Conservation (phyloP, 139 green algal genomes). For the Trebouxia sp. region DNA sequence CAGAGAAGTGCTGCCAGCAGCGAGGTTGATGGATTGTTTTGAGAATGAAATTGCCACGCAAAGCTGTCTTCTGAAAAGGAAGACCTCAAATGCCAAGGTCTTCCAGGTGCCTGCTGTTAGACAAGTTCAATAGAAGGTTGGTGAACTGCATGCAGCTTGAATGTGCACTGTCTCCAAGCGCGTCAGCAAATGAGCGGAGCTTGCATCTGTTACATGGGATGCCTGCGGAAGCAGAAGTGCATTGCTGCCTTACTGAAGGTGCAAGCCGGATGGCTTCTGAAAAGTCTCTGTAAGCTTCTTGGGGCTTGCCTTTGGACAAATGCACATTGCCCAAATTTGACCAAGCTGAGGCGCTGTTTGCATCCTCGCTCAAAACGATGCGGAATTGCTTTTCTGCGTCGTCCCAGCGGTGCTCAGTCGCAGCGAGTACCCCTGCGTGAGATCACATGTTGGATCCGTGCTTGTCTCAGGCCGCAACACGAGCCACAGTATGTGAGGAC, state of each 20-base stretch:
- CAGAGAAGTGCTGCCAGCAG: neutral
- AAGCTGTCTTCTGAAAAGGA: too few species aligned
- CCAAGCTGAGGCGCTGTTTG: conserved; percentile 33
- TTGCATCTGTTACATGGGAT: too few species aligned
- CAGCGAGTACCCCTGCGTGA: conserved; percentile 24
- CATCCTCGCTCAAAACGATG: conserved; percentile 24
- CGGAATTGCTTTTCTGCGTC: conserved; percentile 34
- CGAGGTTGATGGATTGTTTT: too few species aligned
- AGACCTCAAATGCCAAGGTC: too few species aligned
- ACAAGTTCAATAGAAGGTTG: too few species aligned
- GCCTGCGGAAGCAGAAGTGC: too few species aligned
- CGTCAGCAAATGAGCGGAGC: too few species aligned
- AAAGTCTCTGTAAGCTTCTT: conserved; percentile 29
- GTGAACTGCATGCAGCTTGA: too few species aligned
- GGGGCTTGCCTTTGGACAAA: neutral
- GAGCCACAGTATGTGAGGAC: neutral
- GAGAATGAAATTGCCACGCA: too few species aligned
- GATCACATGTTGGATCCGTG: neutral
- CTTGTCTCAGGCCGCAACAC: neutral
- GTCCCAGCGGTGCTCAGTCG: conserved; percentile 19
- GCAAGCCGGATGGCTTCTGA: conserved; percentile 29
- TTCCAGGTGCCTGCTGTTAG: too few species aligned
- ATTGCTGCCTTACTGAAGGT: neutral
- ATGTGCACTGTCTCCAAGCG: too few species aligned
- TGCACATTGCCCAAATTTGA: conserved; percentile 38